A percentile compares a stretch with the other conserved stretches of the same genome.
Conservation (phyloP, 805 yeast genomes). For the Candida railenensis region DNA sequence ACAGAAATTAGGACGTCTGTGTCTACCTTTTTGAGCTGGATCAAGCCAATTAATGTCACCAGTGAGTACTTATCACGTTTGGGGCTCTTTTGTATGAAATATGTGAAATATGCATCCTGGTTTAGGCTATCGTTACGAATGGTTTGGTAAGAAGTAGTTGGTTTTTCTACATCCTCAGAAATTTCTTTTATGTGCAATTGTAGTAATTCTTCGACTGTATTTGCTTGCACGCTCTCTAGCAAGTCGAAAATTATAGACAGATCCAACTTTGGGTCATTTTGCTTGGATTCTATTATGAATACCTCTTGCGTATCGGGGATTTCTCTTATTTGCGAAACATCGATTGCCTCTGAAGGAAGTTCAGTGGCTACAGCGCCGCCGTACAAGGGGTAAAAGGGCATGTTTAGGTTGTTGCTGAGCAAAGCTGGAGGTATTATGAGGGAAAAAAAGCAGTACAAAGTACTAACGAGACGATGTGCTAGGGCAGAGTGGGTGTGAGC, state of each 20-base stretch:
- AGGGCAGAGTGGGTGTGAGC: too few relatives aligned
- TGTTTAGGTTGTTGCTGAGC: neutral
- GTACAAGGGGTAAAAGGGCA: constrained; percentile 38
- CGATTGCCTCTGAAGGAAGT: constrained; percentile 58
- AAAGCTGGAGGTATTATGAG: neutral
- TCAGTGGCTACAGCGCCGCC: constrained; percentile 77
- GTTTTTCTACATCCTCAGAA: constrained; percentile 21
- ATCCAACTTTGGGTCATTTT: constrained; percentile 31
- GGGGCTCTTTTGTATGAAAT: constrained; percentile 35
- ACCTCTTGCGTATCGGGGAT: constrained; percentile 96
- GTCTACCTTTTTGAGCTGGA: constrained; percentile 48
- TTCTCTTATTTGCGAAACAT: constrained; percentile 76
- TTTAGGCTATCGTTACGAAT: constrained; percentile 1
- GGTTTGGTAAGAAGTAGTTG: neutral
- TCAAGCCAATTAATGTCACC: constrained; percentile 54
- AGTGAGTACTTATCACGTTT: constrained; percentile 32
- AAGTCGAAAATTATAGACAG: constrained; percentile 66
- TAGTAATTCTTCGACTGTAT: constrained; percentile 41
- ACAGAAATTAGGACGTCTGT: constrained; percentile 65
- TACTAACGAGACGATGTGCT: too few relatives aligned
- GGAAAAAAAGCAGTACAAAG: neutral
- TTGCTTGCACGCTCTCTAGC: constrained; percentile 48
- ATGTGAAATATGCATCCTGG: constrained; percentile 26
- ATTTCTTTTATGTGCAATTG: constrained; percentile 58
- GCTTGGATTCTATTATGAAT: constrained; percentile 46